Evolutionary conservation across 208 protist species (phyloP).

Genomic region (Herpetomonas samuelpessoai): DNA sequence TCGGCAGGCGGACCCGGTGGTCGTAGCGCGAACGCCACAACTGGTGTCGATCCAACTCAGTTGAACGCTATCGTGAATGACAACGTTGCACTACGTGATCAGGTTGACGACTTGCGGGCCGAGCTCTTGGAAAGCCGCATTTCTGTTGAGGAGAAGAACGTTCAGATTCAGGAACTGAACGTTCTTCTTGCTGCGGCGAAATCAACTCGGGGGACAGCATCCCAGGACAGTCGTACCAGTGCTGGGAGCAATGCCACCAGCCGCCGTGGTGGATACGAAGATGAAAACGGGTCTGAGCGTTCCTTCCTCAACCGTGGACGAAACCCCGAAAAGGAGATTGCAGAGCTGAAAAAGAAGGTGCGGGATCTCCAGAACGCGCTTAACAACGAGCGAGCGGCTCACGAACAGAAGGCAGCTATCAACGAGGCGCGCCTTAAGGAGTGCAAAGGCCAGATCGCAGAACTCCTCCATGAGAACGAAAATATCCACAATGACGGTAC

Average conservation of each 20-base stretch:
- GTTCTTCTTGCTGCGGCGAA: background rate
- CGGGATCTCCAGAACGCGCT: constrained; percentile 7
- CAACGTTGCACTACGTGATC: background rate
- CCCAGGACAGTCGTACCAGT: background rate
- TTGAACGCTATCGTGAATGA: background rate
- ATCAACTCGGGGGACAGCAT: background rate
- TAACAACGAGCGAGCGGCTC: background rate
- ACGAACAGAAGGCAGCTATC: constrained; percentile 17
- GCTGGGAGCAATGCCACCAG: background rate
- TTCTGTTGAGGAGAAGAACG: background rate
- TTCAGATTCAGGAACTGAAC: background rate
- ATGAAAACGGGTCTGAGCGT: background rate
- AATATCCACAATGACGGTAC: constrained; percentile 4
- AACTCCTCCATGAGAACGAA: constrained; percentile 27
- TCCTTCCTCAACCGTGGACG: constrained; percentile 11
- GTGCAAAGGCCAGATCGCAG: constrained; percentile 18
- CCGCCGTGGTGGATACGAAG: background rate
- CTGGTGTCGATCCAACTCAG: background rate
- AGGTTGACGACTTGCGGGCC: background rate
- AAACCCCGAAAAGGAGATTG: constrained; percentile 29
- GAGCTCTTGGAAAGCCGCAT: background rate
- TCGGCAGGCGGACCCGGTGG: background rate
- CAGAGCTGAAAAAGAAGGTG: constrained; percentile 14
- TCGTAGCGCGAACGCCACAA: background rate
- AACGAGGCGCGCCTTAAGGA: constrained; percentile 13